A percentile compares a stretch with the other conserved stretches of the same genome.
phyloP scores from a whole-genome alignment of 805 yeast species.

The Grigorovia humatica region DNA sequence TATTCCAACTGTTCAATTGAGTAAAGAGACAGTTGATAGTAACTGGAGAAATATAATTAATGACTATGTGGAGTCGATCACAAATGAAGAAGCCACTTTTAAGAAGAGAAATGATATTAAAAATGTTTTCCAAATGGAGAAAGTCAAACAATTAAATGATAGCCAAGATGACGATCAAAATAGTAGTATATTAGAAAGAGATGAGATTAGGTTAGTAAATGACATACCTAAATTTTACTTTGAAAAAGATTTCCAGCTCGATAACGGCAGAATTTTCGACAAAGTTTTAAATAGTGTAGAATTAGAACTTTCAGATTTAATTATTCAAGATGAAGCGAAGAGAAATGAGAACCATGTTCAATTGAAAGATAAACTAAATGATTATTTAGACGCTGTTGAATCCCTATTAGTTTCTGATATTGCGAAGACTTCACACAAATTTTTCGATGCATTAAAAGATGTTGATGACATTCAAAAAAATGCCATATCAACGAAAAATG shows the following conservation, averaged over 20 bases:
- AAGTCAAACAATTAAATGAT: conserved; percentile 30
- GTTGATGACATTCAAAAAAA: conserved; percentile 51
- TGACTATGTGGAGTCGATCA: conserved; percentile 35
- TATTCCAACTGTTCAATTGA: conserved; percentile 69
- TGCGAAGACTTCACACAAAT: conserved; percentile 72
- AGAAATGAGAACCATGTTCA: conserved; percentile 42
- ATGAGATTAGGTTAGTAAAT: conserved; percentile 10
- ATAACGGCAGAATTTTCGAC: conserved; percentile 78
- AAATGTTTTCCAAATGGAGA: conserved; percentile 26
- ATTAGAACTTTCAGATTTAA: conserved; percentile 27
- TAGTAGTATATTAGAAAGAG: conserved; percentile 15
- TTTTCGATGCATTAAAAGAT: conserved; percentile 76
- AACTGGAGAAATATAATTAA: conserved; percentile 35
- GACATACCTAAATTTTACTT: conserved; percentile 61
- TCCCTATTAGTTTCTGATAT: conserved; percentile 71
- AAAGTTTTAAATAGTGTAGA: conserved; percentile 56
- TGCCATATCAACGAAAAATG: conserved; percentile 41
- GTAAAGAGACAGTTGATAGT: conserved; percentile 36
- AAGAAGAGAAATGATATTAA: conserved; percentile 36
- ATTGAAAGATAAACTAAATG: conserved; percentile 68
- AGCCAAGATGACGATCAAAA: conserved; percentile 12
- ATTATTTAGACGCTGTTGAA: conserved; percentile 79
- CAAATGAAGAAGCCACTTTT: conserved; percentile 37
- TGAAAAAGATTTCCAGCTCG: conserved; percentile 61
- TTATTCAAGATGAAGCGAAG: conserved; percentile 20